Evolutionary conservation across 2,329 filamentous ascomycete genomes (phyloP), one percentile per base, ranked within the genome.

Genomic region (Dryadomyces quercivorus): DNA sequence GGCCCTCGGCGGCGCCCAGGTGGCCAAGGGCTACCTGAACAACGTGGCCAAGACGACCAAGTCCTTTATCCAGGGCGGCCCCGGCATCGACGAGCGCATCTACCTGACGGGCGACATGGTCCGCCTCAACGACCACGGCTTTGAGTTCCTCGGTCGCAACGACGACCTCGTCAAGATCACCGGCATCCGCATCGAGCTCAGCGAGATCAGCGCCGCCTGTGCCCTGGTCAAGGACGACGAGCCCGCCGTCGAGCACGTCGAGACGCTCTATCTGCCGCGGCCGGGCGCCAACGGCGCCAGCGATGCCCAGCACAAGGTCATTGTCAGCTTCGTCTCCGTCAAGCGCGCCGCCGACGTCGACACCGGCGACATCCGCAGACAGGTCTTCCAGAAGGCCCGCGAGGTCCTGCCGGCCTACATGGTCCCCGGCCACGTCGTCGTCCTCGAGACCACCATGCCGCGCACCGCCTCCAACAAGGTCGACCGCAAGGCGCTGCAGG

Each of bases 101-200:
- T 70, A 69, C 53, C 63, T 64, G 60, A 82, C 80, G 1, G 80
- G 79, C 7, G 80, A 83, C 59, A 69, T 82, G 21, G 77, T 75
- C 18, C 69, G 70, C 13, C 69, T 70, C 42, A 62, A 68, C 2
- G 73, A 79, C 59, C 78, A 80, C 12, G 72, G 70, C 26, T 67
- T 83, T 42, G 71, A 78, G 46, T 77, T 75, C 21, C 71, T 80
- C 38, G 78, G 80, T 3, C 73, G 79, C 40, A 70, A 70, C n/a
- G 80, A 83, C 59, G 78, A 82, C 57, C 80, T 82, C 61, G 75
- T 82, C 56, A 82, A 82, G 64, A 72, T 82, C 61, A 79, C 80
- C 71, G 78, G 79, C 8, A 81, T 82, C 62, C 75, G 80, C 22
- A 75, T 83, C 48, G 78, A 82, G 63, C 72, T 82, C 10, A 78